These are phyloP conservation scores for Noccaea bulbosa DNA, from an alignment of 345 rosid species.

Conservation along the genomic window DNA sequence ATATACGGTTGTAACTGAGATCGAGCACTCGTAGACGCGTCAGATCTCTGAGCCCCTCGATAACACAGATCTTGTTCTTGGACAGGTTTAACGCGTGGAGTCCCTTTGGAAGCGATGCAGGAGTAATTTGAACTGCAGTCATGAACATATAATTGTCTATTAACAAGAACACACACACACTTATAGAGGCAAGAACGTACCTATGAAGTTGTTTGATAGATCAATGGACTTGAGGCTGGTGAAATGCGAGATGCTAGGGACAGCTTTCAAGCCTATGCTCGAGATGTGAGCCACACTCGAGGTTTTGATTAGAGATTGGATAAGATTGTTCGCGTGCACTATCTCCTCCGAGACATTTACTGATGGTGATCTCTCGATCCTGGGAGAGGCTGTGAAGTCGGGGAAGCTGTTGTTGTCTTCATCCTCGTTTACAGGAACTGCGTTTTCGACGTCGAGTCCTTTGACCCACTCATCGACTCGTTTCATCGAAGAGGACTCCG, in stretches of 20 bases:
- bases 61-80: conserved; percentile 73
- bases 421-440: conserved; percentile 43
- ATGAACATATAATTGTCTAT: conserved; percentile 17
- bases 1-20: conserved; percentile 89
- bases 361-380: conserved; percentile 48
- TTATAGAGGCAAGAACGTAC: conserved; percentile 45
- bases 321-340: conserved; percentile 66
- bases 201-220: conserved; percentile 79
- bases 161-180: conserved; percentile 17
- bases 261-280: conserved; percentile 75
- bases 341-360: conserved; percentile 63
- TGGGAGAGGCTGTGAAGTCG: conserved; percentile 60
- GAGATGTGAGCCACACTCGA: conserved; percentile 85
- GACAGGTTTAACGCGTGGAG: conserved; percentile 79
- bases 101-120: conserved; percentile 86
- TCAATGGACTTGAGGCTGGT: conserved; percentile 79
- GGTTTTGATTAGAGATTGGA: conserved; percentile 84
- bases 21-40: conserved; percentile 75
- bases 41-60: conserved; percentile 88
- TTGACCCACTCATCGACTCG: conserved; percentile 89
- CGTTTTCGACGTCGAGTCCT: conserved; percentile 52
- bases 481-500: conserved; percentile 61
- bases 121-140: conserved; percentile 68
- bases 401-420: conserved; percentile 48
- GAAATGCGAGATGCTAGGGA: conserved; percentile 75